Evolutionary conservation across 768 basidiomycete genomes (phyloP), one percentile per base, ranked within the genome.

Genomic region (Candolleomyces eurysporus): DNA sequence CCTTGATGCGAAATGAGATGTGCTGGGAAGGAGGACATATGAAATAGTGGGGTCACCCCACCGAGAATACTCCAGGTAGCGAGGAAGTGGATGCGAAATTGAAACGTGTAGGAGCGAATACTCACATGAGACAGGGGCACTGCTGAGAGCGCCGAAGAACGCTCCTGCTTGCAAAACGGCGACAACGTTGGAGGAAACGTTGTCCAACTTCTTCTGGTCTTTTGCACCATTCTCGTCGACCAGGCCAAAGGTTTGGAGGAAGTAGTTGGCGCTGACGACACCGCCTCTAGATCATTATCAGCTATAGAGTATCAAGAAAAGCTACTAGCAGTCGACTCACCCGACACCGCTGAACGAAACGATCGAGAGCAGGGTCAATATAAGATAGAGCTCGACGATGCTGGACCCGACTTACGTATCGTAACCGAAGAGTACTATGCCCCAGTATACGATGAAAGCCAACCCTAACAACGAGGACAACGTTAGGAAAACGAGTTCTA

Each of bases 161-260:
- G 91, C 91, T 11, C 92, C 92, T 4, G 87, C 91, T 69, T 94
- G 93, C 10, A 95, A 80, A 4, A 94, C 90, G 3, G 93, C 91
- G 17, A 95, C 94, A 48, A 96, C 88, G 64, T 91, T 92, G 48
- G 89, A 88, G 0, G 87, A 88, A n/a, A 94, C 77, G 4, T 79
- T 75, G 59, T 88, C 82, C 22, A 67, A 66, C 57, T 71, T 72
- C 53, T 63, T 64, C 22, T 52, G 36, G 69, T 86, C 72, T 46
- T 72, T 69, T 1, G 66, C 67, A 22, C 84, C 84, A 58, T 83
- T 71, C 1, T 75, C 57, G 40, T 81, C 76, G 55, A 77, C 70
- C 57, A 90, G 77, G 16, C 84, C 84, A 67, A 94, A 94, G 50
- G 85, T 80, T 13, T 74, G 49, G 65, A 82, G 72, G 75, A 93